phyloP scores from a whole-genome alignment of 2,329 filamentous ascomycete species.

The Xylariomycetidae sp. region DNA sequence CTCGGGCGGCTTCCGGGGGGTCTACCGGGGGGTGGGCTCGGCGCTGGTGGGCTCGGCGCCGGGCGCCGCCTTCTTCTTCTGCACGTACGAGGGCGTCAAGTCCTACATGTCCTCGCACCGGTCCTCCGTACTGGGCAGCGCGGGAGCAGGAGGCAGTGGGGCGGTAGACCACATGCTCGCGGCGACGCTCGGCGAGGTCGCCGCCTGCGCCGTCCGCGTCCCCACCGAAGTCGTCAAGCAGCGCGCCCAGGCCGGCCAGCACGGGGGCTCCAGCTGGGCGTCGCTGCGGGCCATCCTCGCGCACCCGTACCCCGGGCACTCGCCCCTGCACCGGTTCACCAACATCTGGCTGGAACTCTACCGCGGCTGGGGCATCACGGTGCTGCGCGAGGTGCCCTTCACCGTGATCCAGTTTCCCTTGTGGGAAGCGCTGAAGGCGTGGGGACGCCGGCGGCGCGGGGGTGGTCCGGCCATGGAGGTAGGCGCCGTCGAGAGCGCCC shows the following conservation, averaged over 20 bases:
- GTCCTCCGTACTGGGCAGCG: conserved; percentile 1
- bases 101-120: conserved; percentile 33
- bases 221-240: conserved; percentile 98
- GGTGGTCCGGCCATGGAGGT: conserved; percentile 35
- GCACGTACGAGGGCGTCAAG: conserved; percentile 81
- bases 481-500: conserved; percentile 69
- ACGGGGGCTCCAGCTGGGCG: conserved; percentile 61
- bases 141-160: conserved; percentile 12
- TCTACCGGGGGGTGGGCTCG: conserved; percentile 88
- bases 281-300: conserved; percentile 66
- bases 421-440: conserved; percentile 88
- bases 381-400: conserved; percentile 94
- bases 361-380: conserved; percentile 84
- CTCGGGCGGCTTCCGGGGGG: conserved; percentile 80
- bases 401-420: conserved; percentile 96
- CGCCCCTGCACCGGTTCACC: no score
- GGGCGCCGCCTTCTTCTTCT: conserved; percentile 94
- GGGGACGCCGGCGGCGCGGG: conserved; percentile 42
- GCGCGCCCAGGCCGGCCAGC: conserved; percentile 81
- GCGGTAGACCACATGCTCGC: conserved; percentile 70
- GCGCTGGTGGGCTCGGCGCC: conserved; percentile 88
- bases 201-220: conserved; percentile 86
- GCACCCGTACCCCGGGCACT: conserved; percentile 27
- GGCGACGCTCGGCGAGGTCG: conserved; percentile 79
- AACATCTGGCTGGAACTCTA: conserved; percentile 81